phyloP scores from a whole-genome alignment of 345 rosid species.

The Syzygium jambos region DNA sequence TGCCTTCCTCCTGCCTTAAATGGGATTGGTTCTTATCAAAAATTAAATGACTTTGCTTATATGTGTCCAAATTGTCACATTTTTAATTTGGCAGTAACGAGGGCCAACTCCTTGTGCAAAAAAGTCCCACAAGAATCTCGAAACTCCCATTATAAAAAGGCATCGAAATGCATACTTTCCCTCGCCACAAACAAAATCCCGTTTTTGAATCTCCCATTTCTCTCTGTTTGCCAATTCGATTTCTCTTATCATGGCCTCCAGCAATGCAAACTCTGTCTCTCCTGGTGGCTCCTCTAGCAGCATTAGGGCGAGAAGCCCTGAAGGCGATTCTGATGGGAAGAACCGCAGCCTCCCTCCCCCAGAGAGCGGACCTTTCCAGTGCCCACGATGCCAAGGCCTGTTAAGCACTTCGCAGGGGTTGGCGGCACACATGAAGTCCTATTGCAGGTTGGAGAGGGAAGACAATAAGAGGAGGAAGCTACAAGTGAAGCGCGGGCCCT shows the following conservation, averaged over 20 bases:
- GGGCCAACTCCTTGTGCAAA: background rate
- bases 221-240: background rate
- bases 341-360: slow-evolving; percentile 12
- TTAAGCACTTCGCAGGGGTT: slow-evolving; percentile 4
- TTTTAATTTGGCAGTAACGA: background rate
- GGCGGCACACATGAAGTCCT: slow-evolving; percentile 11
- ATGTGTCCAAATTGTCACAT: background rate
- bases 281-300: background rate
- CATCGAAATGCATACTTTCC: background rate
- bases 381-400: slow-evolving; percentile 10
- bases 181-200: background rate
- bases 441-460: slow-evolving; percentile 6
- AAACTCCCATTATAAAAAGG: background rate
- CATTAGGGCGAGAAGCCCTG: background rate
- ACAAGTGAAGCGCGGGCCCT: slow-evolving; percentile 5
- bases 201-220: background rate
- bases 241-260: background rate
- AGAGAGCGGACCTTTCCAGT: slow-evolving; percentile 14
- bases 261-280: background rate
- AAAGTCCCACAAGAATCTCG: background rate
- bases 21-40: background rate
- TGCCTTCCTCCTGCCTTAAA: background rate
- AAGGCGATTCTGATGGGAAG: slow-evolving; percentile 7
- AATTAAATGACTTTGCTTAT: background rate
- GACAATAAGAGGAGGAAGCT: slow-evolving; percentile 12